Conservation (phyloP, 2,329 filamentous ascomycete species). For the Penicillium sp. region DNA sequence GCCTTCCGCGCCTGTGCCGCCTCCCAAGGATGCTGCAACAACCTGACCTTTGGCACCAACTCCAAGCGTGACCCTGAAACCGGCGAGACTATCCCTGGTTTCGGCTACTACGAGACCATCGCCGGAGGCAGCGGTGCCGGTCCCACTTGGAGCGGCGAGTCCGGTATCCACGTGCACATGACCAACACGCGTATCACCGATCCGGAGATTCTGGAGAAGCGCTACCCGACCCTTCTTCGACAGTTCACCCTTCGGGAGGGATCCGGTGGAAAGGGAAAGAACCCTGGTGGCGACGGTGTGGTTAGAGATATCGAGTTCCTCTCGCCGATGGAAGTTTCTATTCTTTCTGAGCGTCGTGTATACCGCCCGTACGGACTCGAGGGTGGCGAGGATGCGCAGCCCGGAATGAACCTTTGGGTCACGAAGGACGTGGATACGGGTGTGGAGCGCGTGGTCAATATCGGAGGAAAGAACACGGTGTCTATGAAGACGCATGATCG, state of each 20-base stretch:
- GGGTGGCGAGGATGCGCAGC: conserved; percentile 68
- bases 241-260: conserved; percentile 60
- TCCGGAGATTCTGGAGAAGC: conserved; percentile 68
- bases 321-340: conserved; percentile 68
- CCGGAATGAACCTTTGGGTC: conserved; percentile 82
- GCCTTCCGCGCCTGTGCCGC: conserved; percentile 73
- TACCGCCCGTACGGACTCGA: conserved; percentile 72
- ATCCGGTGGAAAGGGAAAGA: conserved; percentile 58
- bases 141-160: conserved; percentile 64
- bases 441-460: conserved; percentile 47
- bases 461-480: conserved; percentile 57
- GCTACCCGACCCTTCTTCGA: conserved; percentile 67
- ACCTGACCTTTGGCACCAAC: conserved; percentile 68
- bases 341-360: conserved; percentile 67
- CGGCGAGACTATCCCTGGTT: conserved; percentile 71
- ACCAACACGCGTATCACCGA: conserved; percentile 83
- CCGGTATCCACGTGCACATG: conserved; percentile 75
- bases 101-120: too few species aligned
- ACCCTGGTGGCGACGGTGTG: conserved; percentile 66
- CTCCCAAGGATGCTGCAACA: conserved; percentile 72
- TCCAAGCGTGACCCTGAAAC: conserved; percentile 56
- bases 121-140: conserved; percentile 72
- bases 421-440: conserved; percentile 55
- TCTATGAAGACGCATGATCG: conserved; percentile 53
- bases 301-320: conserved; percentile 77